phyloP scores from a whole-genome alignment of 169 alveolate species.

The Babesia bovis region DNA sequence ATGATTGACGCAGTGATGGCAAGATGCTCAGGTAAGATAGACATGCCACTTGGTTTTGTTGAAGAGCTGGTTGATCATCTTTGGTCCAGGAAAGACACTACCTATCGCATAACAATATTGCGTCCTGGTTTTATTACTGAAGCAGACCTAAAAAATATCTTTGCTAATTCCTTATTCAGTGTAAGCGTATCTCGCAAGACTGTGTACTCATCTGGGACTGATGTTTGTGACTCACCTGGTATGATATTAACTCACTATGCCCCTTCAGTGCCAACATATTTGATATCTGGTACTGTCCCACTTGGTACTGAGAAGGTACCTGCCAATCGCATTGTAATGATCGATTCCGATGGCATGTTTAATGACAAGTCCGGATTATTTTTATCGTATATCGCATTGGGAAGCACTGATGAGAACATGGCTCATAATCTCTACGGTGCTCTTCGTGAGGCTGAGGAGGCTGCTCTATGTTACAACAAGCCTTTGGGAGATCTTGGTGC shows the following conservation, averaged over 20 bases:
- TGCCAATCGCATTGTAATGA: constrained; percentile 30
- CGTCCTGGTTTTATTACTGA: constrained; percentile 34
- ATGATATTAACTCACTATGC: constrained; percentile 88
- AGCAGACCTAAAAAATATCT: constrained; percentile 5
- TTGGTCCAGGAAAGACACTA: not conserved
- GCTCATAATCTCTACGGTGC: constrained; percentile 42
- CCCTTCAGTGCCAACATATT: constrained; percentile 86
- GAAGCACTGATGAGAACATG: not conserved
- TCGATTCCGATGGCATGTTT: constrained; percentile 43
- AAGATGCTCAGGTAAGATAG: not conserved
- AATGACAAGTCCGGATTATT: not conserved
- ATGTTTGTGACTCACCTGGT: constrained; percentile 78
- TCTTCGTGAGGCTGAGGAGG: constrained; percentile 38
- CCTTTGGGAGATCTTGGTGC: not conserved
- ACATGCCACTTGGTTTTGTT: not conserved
- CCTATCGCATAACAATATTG: constrained; percentile 14
- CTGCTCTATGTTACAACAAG: constrained; percentile 20
- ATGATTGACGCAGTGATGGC: not conserved
- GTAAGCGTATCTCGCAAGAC: constrained; percentile 5
- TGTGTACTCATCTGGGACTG: not conserved
- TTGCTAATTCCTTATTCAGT: constrained; percentile 1
- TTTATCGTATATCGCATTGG: constrained; percentile 21
- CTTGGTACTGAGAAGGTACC: not conserved
- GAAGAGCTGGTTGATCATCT: not conserved
- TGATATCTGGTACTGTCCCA: constrained; percentile 12